Evolutionary conservation across 225 moss, liverwort and hornwort genomes (phyloP), one percentile per base, ranked within the genome.

Genomic region (Bryoerythrophyllum caledonicum): DNA sequence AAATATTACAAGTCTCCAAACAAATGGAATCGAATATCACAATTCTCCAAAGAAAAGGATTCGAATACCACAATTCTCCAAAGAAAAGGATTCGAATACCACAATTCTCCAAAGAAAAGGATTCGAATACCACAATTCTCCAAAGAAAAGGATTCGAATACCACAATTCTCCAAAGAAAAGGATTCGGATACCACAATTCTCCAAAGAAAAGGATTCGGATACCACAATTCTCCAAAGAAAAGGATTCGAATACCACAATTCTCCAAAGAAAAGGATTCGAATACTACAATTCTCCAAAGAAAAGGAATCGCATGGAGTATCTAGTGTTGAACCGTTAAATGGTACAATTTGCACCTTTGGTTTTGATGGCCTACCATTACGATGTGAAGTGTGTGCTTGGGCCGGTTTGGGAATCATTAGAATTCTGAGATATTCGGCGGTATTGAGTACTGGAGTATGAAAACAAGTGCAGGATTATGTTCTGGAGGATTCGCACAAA

Each of bases 391-490:
- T 0, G 19, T 53, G 41, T 8, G 17, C 53, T 21, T 40, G 8
- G 41, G 38, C 5, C 8, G 8, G 38, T 19, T 28, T 19, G 19
- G 28, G 17, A 48, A 53, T 60, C 21, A 16, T 21, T 27, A 38
- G 7, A 51, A 49, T 37, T 65, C 10, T 48, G 13, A 49, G 77
- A 17, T 61, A 68, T 37, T 9, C 5, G 3, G 25, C 10, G 2
- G n/a, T 64, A 48, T 65, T 41, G 57, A 20, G 34, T 24, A 24
- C 14, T 25, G 34, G 19, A 34, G 19, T 34, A 12, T 44, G 13
- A 74, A 55, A 37, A 54, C 8, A 26, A 54, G 64, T 64, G 53
- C 38, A 37, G 37, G 74, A 74, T 63, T 53, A 35, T 74, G 63
- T 74, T 74, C 24, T 10, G 4, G 30, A 51, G 62, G 51, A 73